phyloP scores from a whole-genome alignment of 768 basidiomycete species.

The Tulasnella sp. region DNA sequence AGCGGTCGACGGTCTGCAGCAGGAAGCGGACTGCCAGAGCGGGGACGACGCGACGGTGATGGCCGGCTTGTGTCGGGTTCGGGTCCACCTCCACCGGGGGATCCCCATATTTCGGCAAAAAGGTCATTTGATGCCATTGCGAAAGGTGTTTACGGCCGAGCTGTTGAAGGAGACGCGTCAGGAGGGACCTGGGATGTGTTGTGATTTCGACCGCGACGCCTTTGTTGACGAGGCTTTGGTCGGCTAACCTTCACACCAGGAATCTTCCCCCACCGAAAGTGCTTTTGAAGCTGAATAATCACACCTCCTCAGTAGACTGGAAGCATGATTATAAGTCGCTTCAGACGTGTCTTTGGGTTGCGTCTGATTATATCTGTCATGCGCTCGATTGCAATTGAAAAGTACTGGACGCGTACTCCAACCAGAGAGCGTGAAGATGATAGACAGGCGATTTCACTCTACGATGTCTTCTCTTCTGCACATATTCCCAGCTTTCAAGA shows the following conservation, averaged over 20 bases:
- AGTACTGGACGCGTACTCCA: too few relatives aligned
- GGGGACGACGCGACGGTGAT: background rate
- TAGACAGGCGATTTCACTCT: too few relatives aligned
- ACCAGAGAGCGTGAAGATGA: too few relatives aligned
- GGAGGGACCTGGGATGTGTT: background rate
- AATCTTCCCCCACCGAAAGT: too few relatives aligned
- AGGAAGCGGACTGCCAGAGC: background rate
- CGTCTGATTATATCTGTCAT: too few relatives aligned
- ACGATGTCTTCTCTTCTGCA: too few relatives aligned
- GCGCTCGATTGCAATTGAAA: too few relatives aligned
- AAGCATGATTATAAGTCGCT: too few relatives aligned
- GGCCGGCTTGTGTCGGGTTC: background rate
- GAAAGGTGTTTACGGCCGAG: background rate
- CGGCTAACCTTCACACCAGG: background rate
- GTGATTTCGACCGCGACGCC: constrained; percentile 3
- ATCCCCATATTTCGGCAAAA: constrained; percentile 23
- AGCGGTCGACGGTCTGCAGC: background rate
- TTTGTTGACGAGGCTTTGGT: constrained; percentile 3
- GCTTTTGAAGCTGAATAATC: too few relatives aligned
- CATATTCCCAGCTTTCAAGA: too few relatives aligned
- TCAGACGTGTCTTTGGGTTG: too few relatives aligned
- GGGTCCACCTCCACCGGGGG: background rate
- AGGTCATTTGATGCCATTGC: constrained; percentile 16
- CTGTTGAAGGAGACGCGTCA: background rate
- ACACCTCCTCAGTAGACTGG: too few relatives aligned